Evolutionary conservation across 371 early-diverging fungal genomes (phyloP).

Genomic region (Mortierella sp.): DNA sequence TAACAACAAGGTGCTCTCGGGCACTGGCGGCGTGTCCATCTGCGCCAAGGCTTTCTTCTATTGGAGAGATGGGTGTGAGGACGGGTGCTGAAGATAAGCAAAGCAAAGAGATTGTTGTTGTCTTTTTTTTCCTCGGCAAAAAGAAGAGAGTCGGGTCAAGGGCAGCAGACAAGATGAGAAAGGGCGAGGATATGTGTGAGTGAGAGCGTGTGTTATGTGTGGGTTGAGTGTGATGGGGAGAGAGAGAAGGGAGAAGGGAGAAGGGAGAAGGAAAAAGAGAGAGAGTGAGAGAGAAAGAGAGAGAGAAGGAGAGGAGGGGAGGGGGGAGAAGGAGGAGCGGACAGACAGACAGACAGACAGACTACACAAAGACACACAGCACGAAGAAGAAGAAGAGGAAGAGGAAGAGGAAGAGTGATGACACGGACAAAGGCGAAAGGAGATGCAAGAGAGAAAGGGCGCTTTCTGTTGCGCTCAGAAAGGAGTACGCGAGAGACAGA

Average conservation of each 20-base stretch:
- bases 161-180: background rate
- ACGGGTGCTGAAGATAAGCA: background rate
- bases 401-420: background rate
- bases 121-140: background rate
- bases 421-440: too few species aligned
- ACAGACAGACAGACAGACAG: background rate
- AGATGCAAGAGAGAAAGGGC: too few species aligned
- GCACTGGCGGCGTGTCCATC: conserved; percentile 19
- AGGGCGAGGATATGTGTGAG: background rate
- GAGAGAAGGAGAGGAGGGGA: background rate
- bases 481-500: background rate
- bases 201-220: background rate
- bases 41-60: conserved; percentile 7
- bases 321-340: background rate
- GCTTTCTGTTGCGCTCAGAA: background rate
- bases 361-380: background rate
- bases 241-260: background rate
- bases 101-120: background rate
- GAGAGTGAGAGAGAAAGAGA: background rate
- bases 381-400: background rate
- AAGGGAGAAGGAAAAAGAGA: background rate
- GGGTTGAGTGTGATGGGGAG: background rate
- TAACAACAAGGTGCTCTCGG: conserved; percentile 26
- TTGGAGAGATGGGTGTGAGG: background rate
- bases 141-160: background rate